These are phyloP conservation scores for Leccinum uliginosum DNA, from an alignment of 768 basidiomycete species.

Conservation along the genomic window DNA sequence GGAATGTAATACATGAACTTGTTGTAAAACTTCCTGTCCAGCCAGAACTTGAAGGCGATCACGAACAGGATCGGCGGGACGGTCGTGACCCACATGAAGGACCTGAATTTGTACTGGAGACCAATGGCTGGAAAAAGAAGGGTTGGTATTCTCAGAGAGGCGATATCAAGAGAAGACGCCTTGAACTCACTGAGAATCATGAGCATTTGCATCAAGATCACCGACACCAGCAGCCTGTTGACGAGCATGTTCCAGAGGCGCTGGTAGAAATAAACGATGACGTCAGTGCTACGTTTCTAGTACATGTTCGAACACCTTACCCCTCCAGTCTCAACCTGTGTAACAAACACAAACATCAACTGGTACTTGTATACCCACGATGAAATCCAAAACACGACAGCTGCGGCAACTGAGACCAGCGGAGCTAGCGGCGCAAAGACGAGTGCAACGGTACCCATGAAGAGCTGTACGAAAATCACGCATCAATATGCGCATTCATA, in stretches of 20 bases:
- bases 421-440: conserved; percentile 96
- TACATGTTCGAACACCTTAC: conserved; percentile 41
- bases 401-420: conserved; percentile 77
- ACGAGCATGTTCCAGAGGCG: conserved; percentile 92
- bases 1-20: conserved; percentile 85
- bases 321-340: conserved; percentile 90
- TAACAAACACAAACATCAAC: conserved; percentile 89
- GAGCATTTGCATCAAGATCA: conserved; percentile 82
- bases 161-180: background rate
- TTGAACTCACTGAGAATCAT: conserved; percentile 76
- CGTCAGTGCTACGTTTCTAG: background rate
- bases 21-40: conserved; percentile 61
- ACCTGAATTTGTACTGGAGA: conserved; percentile 68
- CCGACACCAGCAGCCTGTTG: conserved; percentile 78
- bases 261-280: conserved; percentile 34
- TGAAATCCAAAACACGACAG: conserved; percentile 82
- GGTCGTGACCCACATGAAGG: conserved; percentile 77
- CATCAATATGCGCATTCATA: conserved; percentile 4
- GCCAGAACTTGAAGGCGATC: conserved; percentile 78
- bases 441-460: conserved; percentile 90
- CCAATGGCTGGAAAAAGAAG: conserved; percentile 61
- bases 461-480: conserved; percentile 42
- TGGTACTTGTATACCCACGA: conserved; percentile 95
- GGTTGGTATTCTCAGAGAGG: background rate
- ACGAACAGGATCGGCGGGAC: conserved; percentile 84